Conservation (phyloP, 768 basidiomycete genomes). For the Lactifluus volemus region DNA sequence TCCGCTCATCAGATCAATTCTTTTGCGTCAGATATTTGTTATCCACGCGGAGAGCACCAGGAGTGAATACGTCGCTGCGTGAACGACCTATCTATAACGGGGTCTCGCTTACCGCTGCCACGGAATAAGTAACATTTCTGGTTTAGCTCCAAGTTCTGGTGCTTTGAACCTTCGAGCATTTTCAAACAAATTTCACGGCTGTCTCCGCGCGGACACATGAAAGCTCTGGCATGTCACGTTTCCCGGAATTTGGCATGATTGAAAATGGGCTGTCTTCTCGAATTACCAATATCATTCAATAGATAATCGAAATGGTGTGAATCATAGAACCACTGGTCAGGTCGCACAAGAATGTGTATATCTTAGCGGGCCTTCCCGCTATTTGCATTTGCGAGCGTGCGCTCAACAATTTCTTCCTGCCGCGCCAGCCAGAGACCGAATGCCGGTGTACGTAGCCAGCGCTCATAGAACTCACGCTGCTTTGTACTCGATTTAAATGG, state of each 20-base stretch:
- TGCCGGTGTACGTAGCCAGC: slow-evolving; percentile 64
- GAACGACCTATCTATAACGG: neutral
- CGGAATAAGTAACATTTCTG: neutral
- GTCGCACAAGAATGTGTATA: neutral
- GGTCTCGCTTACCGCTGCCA: neutral
- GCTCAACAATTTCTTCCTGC: slow-evolving; percentile 64
- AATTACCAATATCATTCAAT: neutral
- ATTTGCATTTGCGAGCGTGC: slow-evolving; percentile 33
- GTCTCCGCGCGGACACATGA: no score
- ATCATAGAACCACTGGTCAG: neutral
- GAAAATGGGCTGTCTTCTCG: neutral
- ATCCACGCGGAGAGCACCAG: neutral
- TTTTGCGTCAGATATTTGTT: neutral
- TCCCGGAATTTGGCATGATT: neutral
- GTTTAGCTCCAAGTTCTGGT: neutral
- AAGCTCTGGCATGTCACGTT: neutral
- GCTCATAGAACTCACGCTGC: slow-evolving; percentile 67
- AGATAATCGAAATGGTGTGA: neutral
- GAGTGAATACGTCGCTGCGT: neutral
- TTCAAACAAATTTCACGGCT: neutral
- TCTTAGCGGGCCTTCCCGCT: neutral
- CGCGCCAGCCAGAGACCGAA: slow-evolving; percentile 75
- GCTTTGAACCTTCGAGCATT: neutral
- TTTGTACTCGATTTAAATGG: slow-evolving; percentile 65
- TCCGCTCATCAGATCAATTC: neutral